Base-by-base conservation (phyloP, 495 filamentous ascomycete genomes). In the Talaromyces adpressus region DNA sequence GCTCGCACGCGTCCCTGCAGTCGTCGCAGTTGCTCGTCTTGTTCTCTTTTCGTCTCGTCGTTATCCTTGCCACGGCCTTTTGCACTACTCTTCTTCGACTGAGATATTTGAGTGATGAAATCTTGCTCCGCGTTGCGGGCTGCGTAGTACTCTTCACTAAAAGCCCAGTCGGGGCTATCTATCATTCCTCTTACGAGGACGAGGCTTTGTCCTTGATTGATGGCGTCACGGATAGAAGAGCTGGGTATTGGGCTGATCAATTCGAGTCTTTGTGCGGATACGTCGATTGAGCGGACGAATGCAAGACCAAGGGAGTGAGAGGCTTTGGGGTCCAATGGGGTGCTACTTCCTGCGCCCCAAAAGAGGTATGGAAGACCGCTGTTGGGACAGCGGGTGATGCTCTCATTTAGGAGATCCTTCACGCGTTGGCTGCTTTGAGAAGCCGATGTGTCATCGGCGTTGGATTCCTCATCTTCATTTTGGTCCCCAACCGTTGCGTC, bases 151-250 rank as follows among this genome's bases (percentile, higher is more conserved):
- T 80, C 77, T 61, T 81, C 77, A 53, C 73, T 77, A 52, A 79
- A 67, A 25, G 79, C 79, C 81, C 81, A 83, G 32, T 79, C 79
- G 2, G 81, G 82, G 45, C 74, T 80, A 67, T 83, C 83, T 12
- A 85, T 61, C 29, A 75, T 73, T 0, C 84, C 84, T 27, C 82
- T 74, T 8, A 85, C 82, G 1, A 87, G 72, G 39, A 86, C 72
- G 5, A 86, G 70, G 6, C 69, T 60, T 22, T 77, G 70, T 0
- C 73, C 73, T 32, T 76, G 53, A 27, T 76, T 68, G 7, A 82
- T 61, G 3, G 72, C 64, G 6, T 67, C 66, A n/a, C 67, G 64
- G 29, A 82, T 67, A 16, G 56, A 62, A 3, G 70, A 68, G n/a
- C 66, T 47, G 1, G 79, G 66, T 49, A 86, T 77, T 23, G 82